These are phyloP conservation scores for Salix dunnii DNA, from an alignment of 345 rosid species.

Conservation along the genomic window DNA sequence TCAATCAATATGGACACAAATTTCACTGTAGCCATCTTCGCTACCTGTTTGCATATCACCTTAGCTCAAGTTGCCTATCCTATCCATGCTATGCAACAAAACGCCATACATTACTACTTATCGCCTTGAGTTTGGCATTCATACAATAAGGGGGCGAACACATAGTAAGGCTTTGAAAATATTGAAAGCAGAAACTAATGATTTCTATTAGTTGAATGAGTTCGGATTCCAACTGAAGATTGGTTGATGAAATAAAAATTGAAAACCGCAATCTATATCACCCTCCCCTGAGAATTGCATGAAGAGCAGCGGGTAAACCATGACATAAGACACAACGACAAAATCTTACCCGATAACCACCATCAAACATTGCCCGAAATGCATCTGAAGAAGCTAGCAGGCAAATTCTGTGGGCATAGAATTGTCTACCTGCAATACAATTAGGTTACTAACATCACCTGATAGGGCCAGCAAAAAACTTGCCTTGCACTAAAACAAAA, in stretches of 20 bases:
- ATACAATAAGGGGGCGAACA: background rate
- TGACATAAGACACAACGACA: background rate
- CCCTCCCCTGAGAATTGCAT: background rate
- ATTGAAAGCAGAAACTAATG: background rate
- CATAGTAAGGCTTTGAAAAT: background rate
- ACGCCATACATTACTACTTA: background rate
- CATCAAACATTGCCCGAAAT: slow-evolving; percentile 99
- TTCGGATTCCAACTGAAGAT: background rate
- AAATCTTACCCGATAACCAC: slow-evolving; percentile 87
- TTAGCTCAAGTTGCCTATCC: background rate
- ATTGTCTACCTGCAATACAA: slow-evolving; percentile 66
- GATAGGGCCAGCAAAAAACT: background rate
- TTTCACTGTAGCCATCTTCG: background rate
- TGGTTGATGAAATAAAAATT: background rate
- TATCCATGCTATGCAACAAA: background rate
- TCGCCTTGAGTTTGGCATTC: background rate
- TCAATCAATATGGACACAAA: background rate
- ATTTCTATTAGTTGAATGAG: background rate
- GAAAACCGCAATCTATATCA: background rate
- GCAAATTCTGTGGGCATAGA: slow-evolving; percentile 96
- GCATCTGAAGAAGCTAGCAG: slow-evolving; percentile 99
- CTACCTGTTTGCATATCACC: background rate
- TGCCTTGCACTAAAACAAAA: background rate
- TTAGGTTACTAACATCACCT: background rate
- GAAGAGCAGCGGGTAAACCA: background rate